Conservation (phyloP, 352 stramenopile genomes). For the Phytophthora podocarpi region DNA sequence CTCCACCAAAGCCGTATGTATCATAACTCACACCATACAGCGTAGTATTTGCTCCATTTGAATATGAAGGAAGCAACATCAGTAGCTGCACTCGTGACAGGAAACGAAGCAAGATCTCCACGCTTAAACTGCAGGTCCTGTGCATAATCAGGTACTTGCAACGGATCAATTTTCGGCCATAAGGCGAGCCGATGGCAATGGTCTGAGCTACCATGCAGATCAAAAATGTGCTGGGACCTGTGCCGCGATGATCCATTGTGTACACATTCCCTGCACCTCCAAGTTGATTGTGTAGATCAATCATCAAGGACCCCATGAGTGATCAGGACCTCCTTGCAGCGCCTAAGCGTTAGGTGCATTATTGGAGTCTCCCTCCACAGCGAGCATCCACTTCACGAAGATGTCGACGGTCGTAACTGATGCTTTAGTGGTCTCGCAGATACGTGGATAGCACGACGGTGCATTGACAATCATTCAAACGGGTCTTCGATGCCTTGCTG, state of each 20-base stretch:
- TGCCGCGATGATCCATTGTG: constrained; percentile 57
- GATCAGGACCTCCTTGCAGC: constrained; percentile 44
- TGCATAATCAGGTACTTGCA: constrained; percentile 38
- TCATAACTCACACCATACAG: constrained; percentile 60
- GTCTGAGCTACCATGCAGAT: constrained; percentile 46
- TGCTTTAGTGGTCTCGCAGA: constrained; percentile 15
- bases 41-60: constrained; percentile 26
- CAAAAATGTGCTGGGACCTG: constrained; percentile 38
- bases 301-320: constrained; percentile 49
- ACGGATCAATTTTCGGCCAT: constrained; percentile 18
- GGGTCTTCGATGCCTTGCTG: neutral
- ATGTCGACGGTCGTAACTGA: constrained; percentile 26
- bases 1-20: constrained; percentile 49
- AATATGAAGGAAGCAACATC: constrained; percentile 37
- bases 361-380: constrained; percentile 1
- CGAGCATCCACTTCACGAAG: constrained; percentile 46
- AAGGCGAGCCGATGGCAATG: constrained; percentile 38
- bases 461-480: constrained; percentile 33
- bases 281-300: constrained; percentile 24
- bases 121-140: constrained; percentile 41
- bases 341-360: constrained; percentile 43
- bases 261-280: constrained; percentile 42
- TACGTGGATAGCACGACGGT: constrained; percentile 34
- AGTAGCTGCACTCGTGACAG: constrained; percentile 39
- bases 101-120: constrained; percentile 46